Conservation (phyloP, 2,329 filamentous ascomycete genomes). For the Aspergillus pseudotamarii region DNA sequence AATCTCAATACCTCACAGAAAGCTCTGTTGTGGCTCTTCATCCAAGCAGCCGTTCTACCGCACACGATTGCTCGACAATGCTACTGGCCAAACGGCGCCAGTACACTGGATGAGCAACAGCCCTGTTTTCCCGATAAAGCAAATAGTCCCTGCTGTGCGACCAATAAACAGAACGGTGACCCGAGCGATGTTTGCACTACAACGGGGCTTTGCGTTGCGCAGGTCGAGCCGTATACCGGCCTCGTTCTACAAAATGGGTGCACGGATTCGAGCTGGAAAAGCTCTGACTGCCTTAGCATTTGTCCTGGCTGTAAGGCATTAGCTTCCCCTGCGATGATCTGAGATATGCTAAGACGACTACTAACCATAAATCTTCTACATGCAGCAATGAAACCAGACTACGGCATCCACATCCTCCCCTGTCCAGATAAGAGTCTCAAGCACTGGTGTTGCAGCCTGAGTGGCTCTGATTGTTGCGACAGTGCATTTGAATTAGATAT, state of each 20-base stretch:
- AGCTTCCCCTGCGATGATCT: background rate
- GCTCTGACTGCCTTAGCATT: background rate
- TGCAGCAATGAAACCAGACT: constrained; percentile 1
- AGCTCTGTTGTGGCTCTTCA: background rate
- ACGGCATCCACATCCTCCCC: constrained; percentile 7
- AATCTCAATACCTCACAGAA: background rate
- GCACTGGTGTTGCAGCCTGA: constrained; percentile 12
- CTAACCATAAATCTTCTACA: no score
- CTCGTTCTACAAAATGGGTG: background rate
- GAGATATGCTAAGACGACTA: background rate
- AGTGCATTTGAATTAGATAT: constrained; percentile 5
- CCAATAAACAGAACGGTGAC: background rate
- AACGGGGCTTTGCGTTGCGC: constrained; percentile 1
- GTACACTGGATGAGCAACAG: background rate
- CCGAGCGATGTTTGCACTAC: background rate
- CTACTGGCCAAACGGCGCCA: constrained; percentile 1
- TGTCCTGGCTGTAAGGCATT: background rate
- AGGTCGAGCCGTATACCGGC: constrained; percentile 3
- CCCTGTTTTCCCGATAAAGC: constrained; percentile 1
- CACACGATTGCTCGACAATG: background rate
- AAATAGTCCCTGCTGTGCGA: background rate
- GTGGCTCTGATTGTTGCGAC: constrained; percentile 10
- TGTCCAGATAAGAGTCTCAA: background rate
- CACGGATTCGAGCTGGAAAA: constrained; percentile 2
- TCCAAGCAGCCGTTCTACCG: background rate